phyloP scores from a whole-genome alignment of 257 asterid species.

The Primulina eburnea region DNA sequence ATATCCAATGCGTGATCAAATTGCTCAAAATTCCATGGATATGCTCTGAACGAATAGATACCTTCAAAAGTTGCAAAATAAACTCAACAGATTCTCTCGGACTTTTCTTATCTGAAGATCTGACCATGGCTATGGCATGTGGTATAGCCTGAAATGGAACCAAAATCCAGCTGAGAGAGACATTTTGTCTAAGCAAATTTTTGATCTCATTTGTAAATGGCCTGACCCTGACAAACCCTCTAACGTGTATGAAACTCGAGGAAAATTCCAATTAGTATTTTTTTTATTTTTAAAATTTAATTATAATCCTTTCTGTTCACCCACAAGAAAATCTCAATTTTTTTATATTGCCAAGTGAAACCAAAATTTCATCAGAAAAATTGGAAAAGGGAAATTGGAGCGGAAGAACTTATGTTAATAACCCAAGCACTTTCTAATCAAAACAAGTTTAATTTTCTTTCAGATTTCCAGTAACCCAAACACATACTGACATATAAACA shows the following conservation, averaged over 20 bases:
- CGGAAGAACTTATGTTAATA: slow-evolving; percentile 8
- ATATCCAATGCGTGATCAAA: slow-evolving; percentile 8
- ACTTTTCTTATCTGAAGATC: slow-evolving; percentile 83
- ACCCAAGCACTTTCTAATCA: neutral
- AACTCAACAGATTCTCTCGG: slow-evolving; percentile 99
- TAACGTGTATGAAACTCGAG: slow-evolving; percentile 9
- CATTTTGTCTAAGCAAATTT: slow-evolving; percentile 4
- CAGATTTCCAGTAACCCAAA: neutral
- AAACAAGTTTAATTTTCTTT: neutral
- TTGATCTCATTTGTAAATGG: slow-evolving; percentile 5
- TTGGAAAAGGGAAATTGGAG: slow-evolving; percentile 13
- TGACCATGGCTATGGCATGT: slow-evolving; percentile 85
- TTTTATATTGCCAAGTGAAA: slow-evolving; percentile 14
- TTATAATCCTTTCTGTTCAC: slow-evolving; percentile 3
- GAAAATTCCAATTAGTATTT: neutral
- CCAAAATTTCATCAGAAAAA: slow-evolving; percentile 9
- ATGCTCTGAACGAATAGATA: slow-evolving; percentile 30
- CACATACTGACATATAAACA: neutral
- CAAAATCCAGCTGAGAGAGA: slow-evolving; percentile 14
- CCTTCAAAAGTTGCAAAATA: slow-evolving; percentile 94
- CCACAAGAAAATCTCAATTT: slow-evolving; percentile 16
- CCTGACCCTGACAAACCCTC: slow-evolving; percentile 10
- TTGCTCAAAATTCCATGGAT: slow-evolving; percentile 5
- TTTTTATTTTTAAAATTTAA: slow-evolving; percentile 1
- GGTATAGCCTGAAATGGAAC: slow-evolving; percentile 79